These are phyloP conservation scores for Globisporangium irregulare DNA, from an alignment of 352 stramenopile genomes.

Conservation along the genomic window DNA sequence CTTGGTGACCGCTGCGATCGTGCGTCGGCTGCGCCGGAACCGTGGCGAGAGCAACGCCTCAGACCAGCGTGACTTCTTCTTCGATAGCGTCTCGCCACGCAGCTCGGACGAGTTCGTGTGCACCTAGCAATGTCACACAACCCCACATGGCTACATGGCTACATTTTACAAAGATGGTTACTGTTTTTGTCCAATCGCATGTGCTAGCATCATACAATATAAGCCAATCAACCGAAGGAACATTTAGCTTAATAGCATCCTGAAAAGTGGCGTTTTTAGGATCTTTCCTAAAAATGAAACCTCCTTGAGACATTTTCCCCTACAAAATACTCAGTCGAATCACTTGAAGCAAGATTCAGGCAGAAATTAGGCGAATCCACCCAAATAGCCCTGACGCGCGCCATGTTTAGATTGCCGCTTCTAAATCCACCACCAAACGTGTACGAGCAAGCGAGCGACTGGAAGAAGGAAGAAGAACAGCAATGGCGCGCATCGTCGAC, in stretches of 20 bases:
- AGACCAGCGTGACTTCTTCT: constrained; percentile 13
- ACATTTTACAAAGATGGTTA: not conserved
- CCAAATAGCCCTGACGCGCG: not conserved
- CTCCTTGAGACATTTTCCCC: not conserved
- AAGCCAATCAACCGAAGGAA: not conserved
- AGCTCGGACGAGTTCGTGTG: not conserved
- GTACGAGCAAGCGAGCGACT: not conserved
- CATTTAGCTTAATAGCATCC: not conserved
- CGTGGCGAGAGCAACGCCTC: not conserved
- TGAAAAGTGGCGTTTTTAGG: too few relatives aligned
- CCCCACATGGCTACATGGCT: not conserved
- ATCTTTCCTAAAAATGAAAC: not conserved
- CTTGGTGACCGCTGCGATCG: not conserved
- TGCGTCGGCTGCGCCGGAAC: constrained; percentile 5
- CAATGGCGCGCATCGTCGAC: not conserved
- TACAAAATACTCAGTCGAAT: too few relatives aligned
- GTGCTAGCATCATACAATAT: not conserved
- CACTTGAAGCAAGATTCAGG: not conserved
- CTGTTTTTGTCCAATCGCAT: constrained; percentile 5
- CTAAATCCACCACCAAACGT: not conserved
- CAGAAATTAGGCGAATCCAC: not conserved
- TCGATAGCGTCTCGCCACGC: constrained; percentile 7
- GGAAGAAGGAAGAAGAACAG: not conserved
- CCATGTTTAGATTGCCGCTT: not conserved
- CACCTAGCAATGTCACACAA: not conserved